Evolutionary conservation across 1,284 basidiomycete species (phyloP).

Genomic region (Wallemia ichthyophaga): DNA sequence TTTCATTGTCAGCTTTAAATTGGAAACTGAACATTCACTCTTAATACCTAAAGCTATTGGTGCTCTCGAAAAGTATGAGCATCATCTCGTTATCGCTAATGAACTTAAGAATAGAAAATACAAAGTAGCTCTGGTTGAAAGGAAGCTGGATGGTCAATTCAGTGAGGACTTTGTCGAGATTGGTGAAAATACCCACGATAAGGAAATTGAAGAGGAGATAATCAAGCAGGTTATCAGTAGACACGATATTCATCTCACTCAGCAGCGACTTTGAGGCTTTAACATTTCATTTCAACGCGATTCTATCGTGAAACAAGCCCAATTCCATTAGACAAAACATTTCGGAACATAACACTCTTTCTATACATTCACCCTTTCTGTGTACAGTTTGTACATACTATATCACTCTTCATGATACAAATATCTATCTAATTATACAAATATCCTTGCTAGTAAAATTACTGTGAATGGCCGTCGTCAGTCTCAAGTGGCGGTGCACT

Average conservation of each 20-base stretch:
- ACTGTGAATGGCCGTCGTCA: not conserved
- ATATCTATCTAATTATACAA: too few relatives aligned
- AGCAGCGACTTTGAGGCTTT: not conserved
- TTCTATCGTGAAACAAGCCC: too few relatives aligned
- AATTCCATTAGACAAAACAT: too few relatives aligned
- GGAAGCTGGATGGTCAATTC: constrained; percentile 2
- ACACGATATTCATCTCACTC: not conserved
- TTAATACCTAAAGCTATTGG: constrained; percentile 68
- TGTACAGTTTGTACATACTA: too few relatives aligned
- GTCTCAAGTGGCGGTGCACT: not conserved
- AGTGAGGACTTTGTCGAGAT: not conserved
- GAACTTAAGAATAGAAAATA: constrained; percentile 63
- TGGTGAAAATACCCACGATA: not conserved
- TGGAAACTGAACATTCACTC: constrained; percentile 62
- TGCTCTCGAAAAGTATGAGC: constrained; percentile 73
- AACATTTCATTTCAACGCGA: too few relatives aligned
- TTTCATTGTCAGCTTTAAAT: constrained; percentile 91
- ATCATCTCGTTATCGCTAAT: constrained; percentile 91
- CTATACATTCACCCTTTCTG: too few relatives aligned
- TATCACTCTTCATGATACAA: too few relatives aligned
- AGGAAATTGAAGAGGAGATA: not conserved
- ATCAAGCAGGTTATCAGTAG: not conserved
- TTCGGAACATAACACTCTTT: too few relatives aligned
- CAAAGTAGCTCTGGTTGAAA: constrained; percentile 61
- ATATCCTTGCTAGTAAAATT: too few relatives aligned